Percentiles rank a stretch among this genome's conserved stretches.
phyloP scores from a whole-genome alignment of 2,329 filamentous ascomycete species.

The Fusarium sp. region DNA sequence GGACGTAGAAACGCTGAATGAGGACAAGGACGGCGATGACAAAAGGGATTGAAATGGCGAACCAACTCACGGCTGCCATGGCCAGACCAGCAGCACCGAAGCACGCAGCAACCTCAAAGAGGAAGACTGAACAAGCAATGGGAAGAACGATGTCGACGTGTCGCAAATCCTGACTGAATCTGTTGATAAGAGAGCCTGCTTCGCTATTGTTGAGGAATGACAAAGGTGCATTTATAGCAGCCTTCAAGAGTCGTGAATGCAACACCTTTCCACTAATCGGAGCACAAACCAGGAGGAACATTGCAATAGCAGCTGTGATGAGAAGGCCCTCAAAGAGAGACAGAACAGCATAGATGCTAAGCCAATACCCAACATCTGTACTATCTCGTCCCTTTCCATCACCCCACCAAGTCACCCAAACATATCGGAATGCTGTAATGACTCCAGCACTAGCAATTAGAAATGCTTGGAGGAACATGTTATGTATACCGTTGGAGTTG shows the following conservation, averaged over 20 bases:
- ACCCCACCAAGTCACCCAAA: constrained; percentile 50
- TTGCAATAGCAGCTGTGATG: constrained; percentile 44
- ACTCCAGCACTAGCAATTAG: constrained; percentile 35
- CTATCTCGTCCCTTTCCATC: constrained; percentile 43
- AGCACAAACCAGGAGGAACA: constrained; percentile 43
- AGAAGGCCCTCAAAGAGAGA: constrained; percentile 41
- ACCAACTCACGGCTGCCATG: constrained; percentile 56
- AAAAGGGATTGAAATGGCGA: constrained; percentile 58
- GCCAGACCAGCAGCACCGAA: constrained; percentile 58
- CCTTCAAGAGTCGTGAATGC: constrained; percentile 40
- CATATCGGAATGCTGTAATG: constrained; percentile 42
- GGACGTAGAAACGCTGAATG: constrained; percentile 64
- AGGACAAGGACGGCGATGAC: constrained; percentile 55
- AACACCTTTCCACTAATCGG: constrained; percentile 43
- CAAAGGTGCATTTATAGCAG: constrained; percentile 45
- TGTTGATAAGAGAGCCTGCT: constrained; percentile 45
- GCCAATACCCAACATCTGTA: constrained; percentile 46
- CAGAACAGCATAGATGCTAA: constrained; percentile 44
- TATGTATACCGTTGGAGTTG: constrained; percentile 35
- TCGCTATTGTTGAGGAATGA: constrained; percentile 45
- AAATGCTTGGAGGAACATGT: constrained; percentile 29
- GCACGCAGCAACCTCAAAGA: constrained; percentile 49
- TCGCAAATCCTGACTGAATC: constrained; percentile 57
- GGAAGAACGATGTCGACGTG: constrained; percentile 55
- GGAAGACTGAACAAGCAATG: constrained; percentile 38